These are phyloP conservation scores for Hypsizygus marmoreus DNA, from an alignment of 768 basidiomycete genomes.

Conservation along the genomic window DNA sequence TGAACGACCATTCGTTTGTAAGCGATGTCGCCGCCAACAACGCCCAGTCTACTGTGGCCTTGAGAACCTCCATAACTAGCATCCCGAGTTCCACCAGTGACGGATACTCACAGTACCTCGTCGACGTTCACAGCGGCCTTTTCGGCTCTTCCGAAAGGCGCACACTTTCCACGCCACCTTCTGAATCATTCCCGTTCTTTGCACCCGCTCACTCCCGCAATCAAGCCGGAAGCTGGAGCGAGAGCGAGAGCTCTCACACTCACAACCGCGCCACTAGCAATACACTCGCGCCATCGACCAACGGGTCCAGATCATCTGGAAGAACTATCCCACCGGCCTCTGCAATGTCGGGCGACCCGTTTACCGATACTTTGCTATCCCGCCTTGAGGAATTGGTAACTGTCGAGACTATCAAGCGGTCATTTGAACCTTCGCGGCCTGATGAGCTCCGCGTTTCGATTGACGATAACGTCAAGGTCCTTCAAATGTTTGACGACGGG, in stretches of 20 bases:
- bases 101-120: slow-evolving; percentile 40
- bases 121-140: slow-evolving; percentile 26
- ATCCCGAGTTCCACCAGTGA: slow-evolving; percentile 37
- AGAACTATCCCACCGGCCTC: slow-evolving; percentile 13
- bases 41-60: slow-evolving; percentile 18
- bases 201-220: slow-evolving; percentile 55
- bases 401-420: slow-evolving; percentile 52
- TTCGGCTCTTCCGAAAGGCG: slow-evolving; percentile 24
- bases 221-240: slow-evolving; percentile 22
- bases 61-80: slow-evolving; percentile 43
- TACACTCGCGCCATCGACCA: too few species aligned
- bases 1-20: slow-evolving; percentile 7
- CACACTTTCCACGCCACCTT: slow-evolving; percentile 64
- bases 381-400: slow-evolving; percentile 32
- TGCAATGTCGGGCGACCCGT: slow-evolving; percentile 29
- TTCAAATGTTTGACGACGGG: slow-evolving; percentile 66
- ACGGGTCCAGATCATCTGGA: slow-evolving; percentile 3
- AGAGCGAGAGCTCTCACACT: slow-evolving; percentile 23
- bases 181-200: slow-evolving; percentile 70
- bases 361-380: slow-evolving; percentile 30
- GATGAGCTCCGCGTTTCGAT: slow-evolving; percentile 60
- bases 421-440: slow-evolving; percentile 54
- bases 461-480: slow-evolving; percentile 54
- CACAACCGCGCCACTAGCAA: too few species aligned
- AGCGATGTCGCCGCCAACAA: slow-evolving; percentile 30